Conservation (phyloP, 768 basidiomycete species). For the Pleurotus giganteus region DNA sequence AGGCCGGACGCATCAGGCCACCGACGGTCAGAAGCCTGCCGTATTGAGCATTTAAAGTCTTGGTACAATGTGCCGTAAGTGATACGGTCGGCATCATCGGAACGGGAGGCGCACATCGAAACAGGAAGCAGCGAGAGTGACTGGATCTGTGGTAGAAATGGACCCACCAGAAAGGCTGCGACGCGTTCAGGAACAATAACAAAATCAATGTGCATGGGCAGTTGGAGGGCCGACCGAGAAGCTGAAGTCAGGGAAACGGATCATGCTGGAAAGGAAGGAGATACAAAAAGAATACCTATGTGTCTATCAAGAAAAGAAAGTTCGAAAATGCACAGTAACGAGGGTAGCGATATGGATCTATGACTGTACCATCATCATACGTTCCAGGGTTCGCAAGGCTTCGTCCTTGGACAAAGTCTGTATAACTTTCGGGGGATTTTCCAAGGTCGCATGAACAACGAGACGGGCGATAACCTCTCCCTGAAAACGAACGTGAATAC, state of each 20-base stretch:
- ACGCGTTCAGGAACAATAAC: neutral
- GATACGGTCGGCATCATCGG: too few relatives aligned
- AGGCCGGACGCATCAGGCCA: too few relatives aligned
- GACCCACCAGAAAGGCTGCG: neutral
- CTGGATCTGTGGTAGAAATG: neutral
- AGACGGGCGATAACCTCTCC: constrained; percentile 82
- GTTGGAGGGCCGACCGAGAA: neutral
- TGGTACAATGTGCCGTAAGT: too few relatives aligned
- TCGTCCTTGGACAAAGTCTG: constrained; percentile 33
- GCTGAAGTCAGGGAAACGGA: too few relatives aligned
- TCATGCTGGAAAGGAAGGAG: too few relatives aligned
- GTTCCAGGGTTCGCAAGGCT: constrained; percentile 37
- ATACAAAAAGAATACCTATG: too few relatives aligned
- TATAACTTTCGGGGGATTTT: constrained; percentile 14
- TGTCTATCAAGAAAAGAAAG: neutral
- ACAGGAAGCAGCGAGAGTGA: neutral
- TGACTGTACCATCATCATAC: constrained; percentile 31
- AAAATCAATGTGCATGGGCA: neutral
- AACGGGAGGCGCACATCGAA: neutral
- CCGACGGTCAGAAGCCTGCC: too few relatives aligned
- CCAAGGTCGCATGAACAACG: constrained; percentile 61
- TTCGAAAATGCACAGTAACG: neutral
- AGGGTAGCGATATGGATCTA: neutral
- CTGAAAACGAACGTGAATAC: constrained; percentile 29
- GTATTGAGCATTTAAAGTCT: neutral